Evolutionary conservation across 1,284 basidiomycete genomes (phyloP), one percentile per base, ranked within the genome.

Genomic region (Coniophora puteana): DNA sequence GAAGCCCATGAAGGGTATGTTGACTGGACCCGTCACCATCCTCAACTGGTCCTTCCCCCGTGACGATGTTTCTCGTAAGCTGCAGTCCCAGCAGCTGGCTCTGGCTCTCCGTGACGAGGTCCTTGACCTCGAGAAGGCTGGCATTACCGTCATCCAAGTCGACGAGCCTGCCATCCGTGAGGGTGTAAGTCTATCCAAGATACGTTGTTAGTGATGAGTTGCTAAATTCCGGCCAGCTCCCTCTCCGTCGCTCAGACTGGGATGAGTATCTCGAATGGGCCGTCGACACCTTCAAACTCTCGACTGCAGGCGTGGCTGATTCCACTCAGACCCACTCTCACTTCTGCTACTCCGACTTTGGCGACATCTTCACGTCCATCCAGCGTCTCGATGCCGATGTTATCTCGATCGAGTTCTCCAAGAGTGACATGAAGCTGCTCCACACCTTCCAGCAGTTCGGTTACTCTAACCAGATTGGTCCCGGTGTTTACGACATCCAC

Each of bases 41-140:
- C 83, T 99, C 68, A 98, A 98, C 81, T 99, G 96, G 96, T 99
- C 96, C 31, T 99, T 99, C 95, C 96, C 96, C 59, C 95, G 96
- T 72, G 93, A 92, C 54, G 96, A 99, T 67, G 88, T 99, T 58
- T 82, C 89, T 47, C 91, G 92, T 67, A 96, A 99, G 72, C 67
- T 95, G 50, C 96, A 99, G 75, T 93, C 93, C 65, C 93, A 94
- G 77, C 96, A 99, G 71, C 86, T 99, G 57, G 96, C 96, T 44
- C 82, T 99, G 50, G 89, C 96, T 47, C 91, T 99, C 60, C 94
- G 96, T 57, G 96, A 99, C 63, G 96, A 99, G 72, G 96, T 99
- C 51, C 57, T 91, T 54, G 96, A 99, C 73, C 89, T 99, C 57
- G 94, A 98, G 76, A 89, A 89, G 67, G 96, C 92, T 46, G 93